Conservation (phyloP, 208 protist genomes). For the Acanthamoeba sp. region DNA sequence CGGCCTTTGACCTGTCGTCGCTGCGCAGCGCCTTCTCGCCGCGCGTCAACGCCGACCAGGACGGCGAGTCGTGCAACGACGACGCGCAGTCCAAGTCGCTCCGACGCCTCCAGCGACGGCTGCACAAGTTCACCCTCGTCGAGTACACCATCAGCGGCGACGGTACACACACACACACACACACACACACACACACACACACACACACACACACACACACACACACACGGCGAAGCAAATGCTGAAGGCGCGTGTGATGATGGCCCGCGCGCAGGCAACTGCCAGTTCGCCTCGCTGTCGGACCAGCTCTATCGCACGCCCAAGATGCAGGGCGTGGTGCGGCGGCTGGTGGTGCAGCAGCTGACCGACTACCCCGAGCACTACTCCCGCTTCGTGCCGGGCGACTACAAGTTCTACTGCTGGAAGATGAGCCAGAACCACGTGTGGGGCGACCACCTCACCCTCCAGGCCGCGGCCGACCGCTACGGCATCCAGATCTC, state of each 20-base stretch:
- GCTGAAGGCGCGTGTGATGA: background rate
- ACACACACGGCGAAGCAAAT: background rate
- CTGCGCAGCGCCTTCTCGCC: constrained; percentile 42
- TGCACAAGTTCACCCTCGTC: constrained; percentile 48
- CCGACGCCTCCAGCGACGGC: constrained; percentile 21
- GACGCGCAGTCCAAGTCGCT: background rate
- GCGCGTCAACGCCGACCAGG: constrained; percentile 22
- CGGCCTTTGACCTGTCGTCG: constrained; percentile 18
- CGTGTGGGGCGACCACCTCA: constrained; percentile 69
- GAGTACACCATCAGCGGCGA: constrained; percentile 67
- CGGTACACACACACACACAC: background rate
- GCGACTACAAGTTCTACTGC: constrained; percentile 72
- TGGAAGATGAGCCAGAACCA: constrained; percentile 66
- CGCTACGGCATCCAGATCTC: constrained; percentile 72
- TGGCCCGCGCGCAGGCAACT: constrained; percentile 33
- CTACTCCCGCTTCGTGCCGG: constrained; percentile 63
- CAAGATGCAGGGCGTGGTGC: constrained; percentile 65
- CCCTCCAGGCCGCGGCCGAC: constrained; percentile 67
- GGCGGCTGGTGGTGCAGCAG: constrained; percentile 49
- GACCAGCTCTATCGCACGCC: constrained; percentile 70
- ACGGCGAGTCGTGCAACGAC: background rate
- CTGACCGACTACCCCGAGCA: constrained; percentile 36
- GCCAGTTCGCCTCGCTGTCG: constrained; percentile 64
- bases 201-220: background rate
- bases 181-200: background rate